Evolutionary conservation across 768 basidiomycete species (phyloP).

Genomic region (Macrolepiota dolichaula): DNA sequence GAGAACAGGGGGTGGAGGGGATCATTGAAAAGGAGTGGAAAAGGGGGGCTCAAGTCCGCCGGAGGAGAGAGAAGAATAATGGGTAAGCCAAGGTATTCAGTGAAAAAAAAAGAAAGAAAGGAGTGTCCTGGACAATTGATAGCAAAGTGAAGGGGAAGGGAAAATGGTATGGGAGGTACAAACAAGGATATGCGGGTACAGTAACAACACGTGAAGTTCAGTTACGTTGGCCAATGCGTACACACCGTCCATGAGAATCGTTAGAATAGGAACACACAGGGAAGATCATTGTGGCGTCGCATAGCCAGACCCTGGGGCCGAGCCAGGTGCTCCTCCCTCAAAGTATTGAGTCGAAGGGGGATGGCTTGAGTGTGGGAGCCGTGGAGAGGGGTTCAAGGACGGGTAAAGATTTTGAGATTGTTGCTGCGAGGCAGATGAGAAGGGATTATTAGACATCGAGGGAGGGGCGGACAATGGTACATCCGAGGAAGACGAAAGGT

Average conservation of each 20-base stretch:
- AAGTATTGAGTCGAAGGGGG: slow-evolving; percentile 22
- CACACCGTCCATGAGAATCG: slow-evolving; percentile 13
- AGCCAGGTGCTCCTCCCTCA: slow-evolving; percentile 35
- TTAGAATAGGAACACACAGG: slow-evolving; percentile 7
- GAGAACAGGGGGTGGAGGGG: slow-evolving; percentile 10
- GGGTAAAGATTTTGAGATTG: slow-evolving; percentile 32
- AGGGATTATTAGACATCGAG: slow-evolving; percentile 43
- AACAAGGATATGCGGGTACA: slow-evolving; percentile 12
- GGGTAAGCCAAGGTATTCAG: not conserved
- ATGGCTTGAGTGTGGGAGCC: slow-evolving; percentile 26
- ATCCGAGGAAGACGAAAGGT: slow-evolving; percentile 31
- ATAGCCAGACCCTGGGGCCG: slow-evolving; percentile 44
- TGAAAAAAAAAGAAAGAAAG: not conserved
- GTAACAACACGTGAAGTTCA: slow-evolving; percentile 17
- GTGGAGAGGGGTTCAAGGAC: slow-evolving; percentile 32
- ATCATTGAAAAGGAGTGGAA: slow-evolving; percentile 10
- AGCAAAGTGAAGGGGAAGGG: slow-evolving; percentile 2
- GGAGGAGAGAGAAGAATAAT: slow-evolving; percentile 8
- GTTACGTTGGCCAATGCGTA: slow-evolving; percentile 4
- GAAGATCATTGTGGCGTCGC: slow-evolving; percentile 36
- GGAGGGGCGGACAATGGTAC: slow-evolving; percentile 53
- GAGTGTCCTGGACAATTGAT: not conserved
- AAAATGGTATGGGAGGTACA: slow-evolving; percentile 13
- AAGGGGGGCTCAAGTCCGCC: slow-evolving; percentile 8
- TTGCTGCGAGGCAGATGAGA: slow-evolving; percentile 31